Percentiles rank a stretch among this genome's conserved stretches.
Evolutionary conservation across 2,329 filamentous ascomycete genomes (phyloP).

Genomic region (Ploettnerulaceae sp.): DNA sequence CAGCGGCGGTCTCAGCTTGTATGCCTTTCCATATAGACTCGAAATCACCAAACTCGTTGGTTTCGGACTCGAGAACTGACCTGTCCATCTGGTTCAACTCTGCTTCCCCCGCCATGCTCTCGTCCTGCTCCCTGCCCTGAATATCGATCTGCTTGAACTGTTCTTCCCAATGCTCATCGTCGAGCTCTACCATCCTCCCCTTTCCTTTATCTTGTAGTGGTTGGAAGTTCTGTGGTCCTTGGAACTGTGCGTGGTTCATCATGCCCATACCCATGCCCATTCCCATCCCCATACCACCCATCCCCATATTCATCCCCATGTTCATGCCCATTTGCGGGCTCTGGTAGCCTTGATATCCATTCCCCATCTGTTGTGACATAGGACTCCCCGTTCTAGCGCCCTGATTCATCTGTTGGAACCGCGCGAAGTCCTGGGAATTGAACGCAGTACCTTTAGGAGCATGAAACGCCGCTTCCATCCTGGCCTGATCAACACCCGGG

Average conservation of each 20-base stretch:
- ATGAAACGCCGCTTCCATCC: constrained; percentile 68
- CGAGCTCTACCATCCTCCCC: constrained; percentile 88
- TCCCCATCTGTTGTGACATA: constrained; percentile 40
- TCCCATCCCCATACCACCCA: constrained; percentile 27
- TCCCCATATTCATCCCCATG: constrained; percentile 48
- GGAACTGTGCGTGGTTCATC: constrained; percentile 39
- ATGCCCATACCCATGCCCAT: constrained; percentile 50
- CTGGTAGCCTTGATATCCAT: constrained; percentile 47
- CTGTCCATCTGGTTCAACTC: constrained; percentile 88
- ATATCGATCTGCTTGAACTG: constrained; percentile 88
- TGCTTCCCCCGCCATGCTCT: constrained; percentile 37
- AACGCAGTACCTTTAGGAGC: constrained; percentile 58
- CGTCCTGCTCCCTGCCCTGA: constrained; percentile 45
- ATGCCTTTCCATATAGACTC: constrained; percentile 85
- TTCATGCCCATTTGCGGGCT: constrained; percentile 52
- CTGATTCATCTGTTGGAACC: constrained; percentile 72
- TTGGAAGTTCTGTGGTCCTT: constrained; percentile 41
- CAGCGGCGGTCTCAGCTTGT: constrained; percentile 67
- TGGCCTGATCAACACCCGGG: constrained; percentile 52
- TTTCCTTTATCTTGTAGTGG: constrained; percentile 65
- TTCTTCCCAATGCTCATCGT: constrained; percentile 92
- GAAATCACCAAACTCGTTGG: constrained; percentile 77
- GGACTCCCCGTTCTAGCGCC: constrained; percentile 57
- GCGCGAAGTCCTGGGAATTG: constrained; percentile 78
- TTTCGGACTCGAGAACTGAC: constrained; percentile 69